Evolutionary conservation across 768 basidiomycete genomes (phyloP).

Genomic region (Dacryopinax spathularia): DNA sequence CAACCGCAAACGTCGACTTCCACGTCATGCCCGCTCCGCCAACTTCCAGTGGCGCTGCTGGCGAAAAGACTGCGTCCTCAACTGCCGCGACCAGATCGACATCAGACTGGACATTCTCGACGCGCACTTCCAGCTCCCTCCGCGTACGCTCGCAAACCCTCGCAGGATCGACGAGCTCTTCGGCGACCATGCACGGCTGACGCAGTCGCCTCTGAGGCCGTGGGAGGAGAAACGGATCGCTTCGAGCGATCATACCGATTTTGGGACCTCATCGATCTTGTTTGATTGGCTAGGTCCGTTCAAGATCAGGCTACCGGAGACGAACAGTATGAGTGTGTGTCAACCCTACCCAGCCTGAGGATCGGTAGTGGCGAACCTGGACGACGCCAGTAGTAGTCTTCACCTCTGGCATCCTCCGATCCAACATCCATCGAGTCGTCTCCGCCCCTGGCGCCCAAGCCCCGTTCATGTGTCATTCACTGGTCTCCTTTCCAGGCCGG

Average conservation of each 20-base stretch:
- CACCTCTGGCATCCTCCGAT: conserved; percentile 49
- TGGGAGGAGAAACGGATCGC: conserved; percentile 9
- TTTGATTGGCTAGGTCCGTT: conserved; percentile 15
- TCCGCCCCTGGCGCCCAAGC: conserved; percentile 43
- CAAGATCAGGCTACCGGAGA: conserved; percentile 11
- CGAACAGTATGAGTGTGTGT: conserved; percentile 14
- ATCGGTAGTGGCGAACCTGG: conserved; percentile 47
- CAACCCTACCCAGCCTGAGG: conserved; percentile 41
- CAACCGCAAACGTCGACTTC: no score
- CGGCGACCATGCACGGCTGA: conserved; percentile 14
- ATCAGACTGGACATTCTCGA: conserved; percentile 9
- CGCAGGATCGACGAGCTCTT: conserved; percentile 10
- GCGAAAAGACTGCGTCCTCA: conserved; percentile 8
- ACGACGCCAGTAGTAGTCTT: conserved; percentile 48
- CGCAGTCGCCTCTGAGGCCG: conserved; percentile 6
- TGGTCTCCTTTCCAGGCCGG: conserved; percentile 57
- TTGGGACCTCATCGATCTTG: conserved; percentile 11
- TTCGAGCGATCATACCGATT: conserved; percentile 13
- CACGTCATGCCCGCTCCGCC: no score
- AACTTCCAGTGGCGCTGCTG: no score
- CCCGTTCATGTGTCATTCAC: conserved; percentile 43
- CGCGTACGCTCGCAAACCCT: conserved; percentile 9
- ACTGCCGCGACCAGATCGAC: conserved; percentile 12
- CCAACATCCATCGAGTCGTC: conserved; percentile 50
- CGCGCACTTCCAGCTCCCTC: conserved; percentile 10